Evolutionary conservation across 371 early-diverging fungal genomes (phyloP).

Genomic region (Mucor indicus): DNA sequence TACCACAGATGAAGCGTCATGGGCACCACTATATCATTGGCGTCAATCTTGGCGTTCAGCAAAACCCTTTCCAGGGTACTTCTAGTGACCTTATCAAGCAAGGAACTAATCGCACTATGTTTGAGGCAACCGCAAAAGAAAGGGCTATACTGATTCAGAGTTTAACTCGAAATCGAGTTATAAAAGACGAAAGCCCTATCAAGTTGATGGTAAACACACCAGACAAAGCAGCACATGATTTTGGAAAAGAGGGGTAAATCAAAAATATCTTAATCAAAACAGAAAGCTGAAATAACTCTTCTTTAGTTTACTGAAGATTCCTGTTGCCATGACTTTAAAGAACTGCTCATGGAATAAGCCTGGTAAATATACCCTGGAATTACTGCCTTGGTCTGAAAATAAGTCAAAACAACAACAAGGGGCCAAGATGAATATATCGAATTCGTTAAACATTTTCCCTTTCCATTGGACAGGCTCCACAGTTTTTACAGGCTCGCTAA

Average conservation of each 20-base stretch:
- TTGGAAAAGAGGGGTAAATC: slow-evolving; percentile 46
- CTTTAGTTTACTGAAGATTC: slow-evolving; percentile 49
- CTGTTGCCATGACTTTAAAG: slow-evolving; percentile 45
- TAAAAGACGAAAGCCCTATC: slow-evolving; percentile 70
- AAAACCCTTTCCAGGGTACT: slow-evolving; percentile 59
- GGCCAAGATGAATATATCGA: slow-evolving; percentile 9
- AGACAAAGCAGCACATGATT: slow-evolving; percentile 48
- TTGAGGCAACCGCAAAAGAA: slow-evolving; percentile 68
- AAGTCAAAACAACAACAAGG: slow-evolving; percentile 1
- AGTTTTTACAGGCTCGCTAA: slow-evolving; percentile 48
- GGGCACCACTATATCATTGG: slow-evolving; percentile 91
- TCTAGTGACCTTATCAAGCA: neutral
- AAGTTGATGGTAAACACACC: slow-evolving; percentile 49
- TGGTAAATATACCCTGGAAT: slow-evolving; percentile 53
- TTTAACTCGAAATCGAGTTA: slow-evolving; percentile 52
- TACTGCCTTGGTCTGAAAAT: slow-evolving; percentile 50
- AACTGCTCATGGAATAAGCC: slow-evolving; percentile 66
- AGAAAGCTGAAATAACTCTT: neutral
- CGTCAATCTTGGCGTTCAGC: slow-evolving; percentile 79
- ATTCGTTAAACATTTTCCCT: slow-evolving; percentile 31
- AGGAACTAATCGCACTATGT: slow-evolving; percentile 51
- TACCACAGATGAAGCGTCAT: slow-evolving; percentile 50
- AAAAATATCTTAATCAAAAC: neutral
- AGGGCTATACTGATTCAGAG: slow-evolving; percentile 59
- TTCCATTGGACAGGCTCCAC: slow-evolving; percentile 68